Evolutionary conservation across 495 filamentous ascomycete genomes (phyloP), one percentile per base, ranked within the genome.

Genomic region (Trichoderma parareesei): DNA sequence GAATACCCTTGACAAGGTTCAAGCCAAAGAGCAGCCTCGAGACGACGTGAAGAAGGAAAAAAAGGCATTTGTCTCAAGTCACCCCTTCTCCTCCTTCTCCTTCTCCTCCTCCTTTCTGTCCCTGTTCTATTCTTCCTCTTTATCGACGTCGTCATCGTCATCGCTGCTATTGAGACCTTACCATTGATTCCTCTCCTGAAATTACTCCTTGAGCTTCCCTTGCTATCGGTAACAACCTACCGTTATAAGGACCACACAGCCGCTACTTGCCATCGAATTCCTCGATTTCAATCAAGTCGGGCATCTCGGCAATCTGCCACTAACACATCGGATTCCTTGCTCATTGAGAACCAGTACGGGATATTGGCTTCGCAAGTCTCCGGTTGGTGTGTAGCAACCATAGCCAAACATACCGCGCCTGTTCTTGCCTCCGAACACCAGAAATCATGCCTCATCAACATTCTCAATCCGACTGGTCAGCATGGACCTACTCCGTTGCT

Each of bases 401-500:
- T 57, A 3, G 9, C 37, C 53, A 35, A 11, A 18, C 38, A 2
- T 64, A 53, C 43, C 1, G 10, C 43, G 49, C 27, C 27, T 38
- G 10, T 5, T 5, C 8, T 18, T 27, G 27, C 27, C 18, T 13
- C n/a, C 20, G 27, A 27, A 27, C 11, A 57, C 0, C 27, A 57
- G 53, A 1, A 57, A 63, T n/a, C 61, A 63, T 63, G 61, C 27
- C 20, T 40, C 43, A 42, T 10, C 27, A 27, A 27, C 43, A n/a
- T 37, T 44, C 61, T 37, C 61, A 44, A 63, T 46, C 61, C 16
- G 40, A 42, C 9, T 63, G 61, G 61, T 18, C 40, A 5, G 43
- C 41, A 44, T 63, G 61, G 61, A 37, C 61, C 5, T 63, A 63
- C 35, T 37, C 61, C 60, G 35, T 41, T 13, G 60, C 38, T 33